phyloP scores from a whole-genome alignment of 495 filamentous ascomycete species.

The Aspergillus diversus region DNA sequence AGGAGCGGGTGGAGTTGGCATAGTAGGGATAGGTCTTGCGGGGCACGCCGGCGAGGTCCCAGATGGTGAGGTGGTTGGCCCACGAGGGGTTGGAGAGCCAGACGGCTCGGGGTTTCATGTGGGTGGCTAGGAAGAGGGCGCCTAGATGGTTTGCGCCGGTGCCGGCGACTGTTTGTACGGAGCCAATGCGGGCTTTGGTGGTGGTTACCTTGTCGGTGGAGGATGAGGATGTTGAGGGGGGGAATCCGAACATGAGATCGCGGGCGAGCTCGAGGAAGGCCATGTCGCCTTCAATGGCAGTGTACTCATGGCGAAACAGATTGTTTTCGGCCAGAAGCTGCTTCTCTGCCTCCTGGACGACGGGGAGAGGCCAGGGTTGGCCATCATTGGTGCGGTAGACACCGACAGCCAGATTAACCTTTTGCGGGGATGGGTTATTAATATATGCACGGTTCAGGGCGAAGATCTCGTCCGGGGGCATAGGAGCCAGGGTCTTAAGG shows the following conservation, averaged over 20 bases:
- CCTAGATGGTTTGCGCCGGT: conserved; percentile 91
- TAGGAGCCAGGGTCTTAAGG: conserved; percentile 38
- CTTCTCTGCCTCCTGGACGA: conserved; percentile 50
- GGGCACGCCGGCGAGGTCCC: conserved; percentile 47
- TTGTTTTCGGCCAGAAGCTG: conserved; percentile 41
- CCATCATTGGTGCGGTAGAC: conserved; percentile 58
- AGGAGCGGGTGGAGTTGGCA: conserved; percentile 45
- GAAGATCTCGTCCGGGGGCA: conserved; percentile 55
- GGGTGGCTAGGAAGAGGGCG: conserved; percentile 74
- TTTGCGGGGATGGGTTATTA: conserved; percentile 46
- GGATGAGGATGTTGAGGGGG: conserved; percentile 30
- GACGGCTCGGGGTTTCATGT: conserved; percentile 50
- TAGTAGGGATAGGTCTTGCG: conserved; percentile 56
- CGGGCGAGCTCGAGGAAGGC: conserved; percentile 47
- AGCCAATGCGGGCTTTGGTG: conserved; percentile 44
- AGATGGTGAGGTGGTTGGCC: conserved; percentile 55
- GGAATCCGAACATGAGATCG: conserved; percentile 53
- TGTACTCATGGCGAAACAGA: conserved; percentile 51
- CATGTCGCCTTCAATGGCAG: conserved; percentile 51
- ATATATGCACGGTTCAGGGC: conserved; percentile 47
- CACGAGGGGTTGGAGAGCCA: conserved; percentile 55
- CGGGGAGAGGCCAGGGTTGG: conserved; percentile 56
- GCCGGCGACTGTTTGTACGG: conserved; percentile 82
- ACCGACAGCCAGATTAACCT: conserved; percentile 53
- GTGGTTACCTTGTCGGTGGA: conserved; percentile 29